Percentiles rank a stretch among this genome's conserved stretches.
phyloP scores from a whole-genome alignment of 2,329 filamentous ascomycete species.

The Fusarium napiforme region DNA sequence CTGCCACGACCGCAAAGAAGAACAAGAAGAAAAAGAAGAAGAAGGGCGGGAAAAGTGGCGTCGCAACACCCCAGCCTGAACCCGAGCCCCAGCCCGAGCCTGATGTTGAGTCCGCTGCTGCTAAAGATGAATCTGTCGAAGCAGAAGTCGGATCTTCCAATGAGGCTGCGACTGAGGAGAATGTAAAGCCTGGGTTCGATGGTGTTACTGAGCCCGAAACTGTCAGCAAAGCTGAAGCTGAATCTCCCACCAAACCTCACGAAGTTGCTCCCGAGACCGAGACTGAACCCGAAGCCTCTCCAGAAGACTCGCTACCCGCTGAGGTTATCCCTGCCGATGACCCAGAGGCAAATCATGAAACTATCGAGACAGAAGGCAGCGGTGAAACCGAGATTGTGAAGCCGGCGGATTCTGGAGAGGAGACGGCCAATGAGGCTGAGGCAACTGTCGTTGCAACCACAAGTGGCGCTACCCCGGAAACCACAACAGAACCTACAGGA shows the following conservation, averaged over 20 bases:
- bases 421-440: neutral
- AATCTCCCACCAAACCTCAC: neutral
- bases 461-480: neutral
- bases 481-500: neutral
- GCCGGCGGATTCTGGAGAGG: neutral
- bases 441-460: neutral
- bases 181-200: neutral
- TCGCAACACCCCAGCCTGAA: neutral
- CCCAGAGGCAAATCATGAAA: neutral
- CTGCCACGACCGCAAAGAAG: conserved; percentile 2
- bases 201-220: neutral
- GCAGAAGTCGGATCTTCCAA: neutral
- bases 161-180: neutral
- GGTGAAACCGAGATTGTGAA: neutral
- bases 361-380: neutral
- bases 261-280: conserved; percentile 2
- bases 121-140: neutral
- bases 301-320: conserved; percentile 3
- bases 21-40: conserved; percentile 25
- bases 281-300: neutral
- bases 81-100: neutral
- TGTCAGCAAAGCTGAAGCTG: neutral
- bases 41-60: conserved; percentile 7
- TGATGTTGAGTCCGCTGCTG: neutral
- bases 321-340: conserved; percentile 1